Conservation (phyloP, 345 rosid species). For the Euphorbia tirucalli region DNA sequence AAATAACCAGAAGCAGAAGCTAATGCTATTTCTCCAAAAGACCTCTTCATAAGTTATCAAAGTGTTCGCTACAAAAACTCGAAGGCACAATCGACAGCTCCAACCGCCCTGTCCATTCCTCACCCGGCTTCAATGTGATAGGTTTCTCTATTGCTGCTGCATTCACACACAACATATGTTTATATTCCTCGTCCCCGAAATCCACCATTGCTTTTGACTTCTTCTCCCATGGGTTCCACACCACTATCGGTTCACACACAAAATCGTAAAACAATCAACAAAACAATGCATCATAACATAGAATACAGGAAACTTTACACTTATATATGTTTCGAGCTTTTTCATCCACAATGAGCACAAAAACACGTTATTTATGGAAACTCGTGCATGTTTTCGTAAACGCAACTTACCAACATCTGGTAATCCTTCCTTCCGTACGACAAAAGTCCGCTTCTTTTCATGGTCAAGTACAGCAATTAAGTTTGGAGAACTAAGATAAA, state of each 20-base stretch:
- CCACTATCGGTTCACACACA: too few species aligned
- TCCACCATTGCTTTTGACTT: constrained; percentile 27
- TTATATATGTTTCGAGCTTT: background rate
- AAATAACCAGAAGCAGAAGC: background rate
- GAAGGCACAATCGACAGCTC: constrained; percentile 29
- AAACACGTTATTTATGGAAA: background rate
- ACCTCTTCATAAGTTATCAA: constrained; percentile 19
- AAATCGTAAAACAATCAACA: too few species aligned
- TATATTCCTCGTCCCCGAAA: constrained; percentile 27
- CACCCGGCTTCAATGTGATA: constrained; percentile 22
- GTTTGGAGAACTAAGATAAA: constrained; percentile 62
- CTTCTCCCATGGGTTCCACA: constrained; percentile 36
- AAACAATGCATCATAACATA: background rate
- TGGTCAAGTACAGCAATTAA: constrained; percentile 76
- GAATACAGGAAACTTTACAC: background rate
- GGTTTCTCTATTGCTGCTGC: constrained; percentile 29
- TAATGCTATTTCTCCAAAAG: background rate
- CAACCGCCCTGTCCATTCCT: constrained; percentile 30
- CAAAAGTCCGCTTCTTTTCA: constrained; percentile 66
- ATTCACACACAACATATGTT: constrained; percentile 23
- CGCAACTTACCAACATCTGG: constrained; percentile 47
- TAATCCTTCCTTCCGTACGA: constrained; percentile 69
- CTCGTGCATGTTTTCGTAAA: background rate
- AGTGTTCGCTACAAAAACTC: constrained; percentile 27
- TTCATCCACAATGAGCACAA: background rate